Percentiles rank a stretch among this genome's conserved stretches.
phyloP scores from a whole-genome alignment of 805 yeast genomes.

The Yamadazyma takamatsuzukensis region DNA sequence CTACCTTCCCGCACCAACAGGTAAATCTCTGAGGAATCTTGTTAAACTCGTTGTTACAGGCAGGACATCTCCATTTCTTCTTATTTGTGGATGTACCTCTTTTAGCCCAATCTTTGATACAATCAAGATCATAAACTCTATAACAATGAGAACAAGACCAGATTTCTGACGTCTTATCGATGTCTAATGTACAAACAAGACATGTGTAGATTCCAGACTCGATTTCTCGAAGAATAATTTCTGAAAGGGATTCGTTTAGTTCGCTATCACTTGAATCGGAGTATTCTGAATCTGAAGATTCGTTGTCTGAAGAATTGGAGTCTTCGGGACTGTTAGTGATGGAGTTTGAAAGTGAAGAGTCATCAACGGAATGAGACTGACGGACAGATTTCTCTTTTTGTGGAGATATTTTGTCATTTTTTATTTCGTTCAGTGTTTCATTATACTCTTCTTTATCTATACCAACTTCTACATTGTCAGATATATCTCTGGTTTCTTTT shows the following conservation, averaged over 20 bases:
- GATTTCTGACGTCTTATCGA: slow-evolving; percentile 57
- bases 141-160: slow-evolving; percentile 81
- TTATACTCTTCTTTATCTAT: not conserved
- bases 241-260: slow-evolving; percentile 19
- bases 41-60: slow-evolving; percentile 56
- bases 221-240: slow-evolving; percentile 52
- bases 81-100: slow-evolving; percentile 64
- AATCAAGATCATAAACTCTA: slow-evolving; percentile 80
- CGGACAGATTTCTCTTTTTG: too few species aligned
- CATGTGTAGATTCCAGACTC: slow-evolving; percentile 73
- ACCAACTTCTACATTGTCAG: slow-evolving; percentile 1
- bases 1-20: slow-evolving; percentile 87
- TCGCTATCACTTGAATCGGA: slow-evolving; percentile 1
- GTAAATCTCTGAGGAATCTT: slow-evolving; percentile 54
- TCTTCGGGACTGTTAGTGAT: too few species aligned
- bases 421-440: not conserved
- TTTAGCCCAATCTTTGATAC: slow-evolving; percentile 84
- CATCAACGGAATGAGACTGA: not conserved
- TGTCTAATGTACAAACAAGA: slow-evolving; percentile 82
- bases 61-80: slow-evolving; percentile 81
- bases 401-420: too few species aligned
- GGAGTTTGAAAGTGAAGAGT: not conserved
- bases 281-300: slow-evolving; percentile 3
- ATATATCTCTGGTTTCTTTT: slow-evolving; percentile 3
- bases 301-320: slow-evolving; percentile 1